Evolutionary conservation across 176 grass and related monocot species (phyloP), one percentile per base, ranked within the genome.

Genomic region (Metroxylon sagu): DNA sequence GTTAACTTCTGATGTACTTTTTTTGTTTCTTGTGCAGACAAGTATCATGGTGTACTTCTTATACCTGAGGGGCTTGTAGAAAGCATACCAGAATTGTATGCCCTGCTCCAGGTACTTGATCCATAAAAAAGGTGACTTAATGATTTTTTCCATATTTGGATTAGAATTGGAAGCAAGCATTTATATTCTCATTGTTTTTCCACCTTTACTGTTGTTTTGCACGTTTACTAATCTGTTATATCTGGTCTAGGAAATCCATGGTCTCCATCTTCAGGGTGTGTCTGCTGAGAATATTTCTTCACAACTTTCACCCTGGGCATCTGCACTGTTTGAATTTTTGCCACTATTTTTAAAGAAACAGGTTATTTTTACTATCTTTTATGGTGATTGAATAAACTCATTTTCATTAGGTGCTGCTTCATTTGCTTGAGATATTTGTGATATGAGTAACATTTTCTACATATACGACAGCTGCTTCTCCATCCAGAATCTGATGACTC

Each of bases 21-120:
- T 30, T 60, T 21, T 60, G 35, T 43, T 29, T 77, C 4, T 66
- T 62, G 4, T 31, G n/a, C 79, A 98, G 93, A 90, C 62, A 98
- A 98, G 50, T 61, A 89, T 64, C 88, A 98, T 67, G 93, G 87
- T 15, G 93, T 98, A 49, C 58, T 98, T 51, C 88, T 98, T 78
- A 98, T 98, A 69, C 93, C 93, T 1, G 93, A 98, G 84, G 93
- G 93, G 14, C 88, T 98, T 79, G 93, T 98, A 25, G 93, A 98
- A 77, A 98, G 73, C 63, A 92, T 92, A 85, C 93, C 93, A 51
- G 93, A 98, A 85, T 58, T 98, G 35, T 98, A 98, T 57, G 93
- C 93, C 49, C 71, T 98, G 50, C 85, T 98, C 71, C 93, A 98
- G 79, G 93, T 98, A 73, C 29, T 53, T 74, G 14, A 53, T 50